Evolutionary conservation across 257 asterid genomes (phyloP).

Genomic region (Jacaranda copaia): DNA sequence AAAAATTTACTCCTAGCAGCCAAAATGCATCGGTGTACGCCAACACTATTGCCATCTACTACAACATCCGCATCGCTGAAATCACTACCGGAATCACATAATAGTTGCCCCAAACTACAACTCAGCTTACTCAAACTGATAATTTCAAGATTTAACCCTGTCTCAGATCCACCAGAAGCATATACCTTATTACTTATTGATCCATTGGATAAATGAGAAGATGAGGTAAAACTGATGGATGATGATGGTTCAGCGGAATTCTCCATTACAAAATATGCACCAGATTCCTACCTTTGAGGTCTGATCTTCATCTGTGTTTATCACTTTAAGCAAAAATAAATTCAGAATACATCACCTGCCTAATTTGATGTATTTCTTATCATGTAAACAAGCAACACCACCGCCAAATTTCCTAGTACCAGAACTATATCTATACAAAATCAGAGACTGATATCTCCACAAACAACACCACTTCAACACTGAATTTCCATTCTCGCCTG

Average conservation of each 20-base stretch:
- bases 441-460: conserved; percentile 13
- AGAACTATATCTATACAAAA: conserved; percentile 16
- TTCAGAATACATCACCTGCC: not conserved
- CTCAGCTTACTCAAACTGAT: conserved; percentile 63
- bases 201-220: conserved; percentile 59
- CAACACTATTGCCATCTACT: conserved; percentile 56
- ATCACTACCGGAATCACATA: conserved; percentile 50
- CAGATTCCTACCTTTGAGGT: conserved; percentile 29
- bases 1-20: conserved; percentile 72
- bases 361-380: not conserved
- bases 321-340: conserved; percentile 19
- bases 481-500: conserved; percentile 11
- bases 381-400: conserved; percentile 19
- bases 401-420: conserved; percentile 1
- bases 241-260: conserved; percentile 69
- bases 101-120: conserved; percentile 54
- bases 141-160: conserved; percentile 47
- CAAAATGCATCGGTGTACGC: conserved; percentile 72
- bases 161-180: conserved; percentile 44
- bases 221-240: conserved; percentile 64
- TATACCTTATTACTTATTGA: conserved; percentile 40
- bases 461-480: conserved; percentile 6
- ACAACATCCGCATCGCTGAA: conserved; percentile 66
- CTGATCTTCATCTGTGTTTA: conserved; percentile 11
- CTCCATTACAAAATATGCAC: conserved; percentile 45